Conservation (phyloP, 2,329 filamentous ascomycete genomes). For the Cadophora luteo-olivacea region DNA sequence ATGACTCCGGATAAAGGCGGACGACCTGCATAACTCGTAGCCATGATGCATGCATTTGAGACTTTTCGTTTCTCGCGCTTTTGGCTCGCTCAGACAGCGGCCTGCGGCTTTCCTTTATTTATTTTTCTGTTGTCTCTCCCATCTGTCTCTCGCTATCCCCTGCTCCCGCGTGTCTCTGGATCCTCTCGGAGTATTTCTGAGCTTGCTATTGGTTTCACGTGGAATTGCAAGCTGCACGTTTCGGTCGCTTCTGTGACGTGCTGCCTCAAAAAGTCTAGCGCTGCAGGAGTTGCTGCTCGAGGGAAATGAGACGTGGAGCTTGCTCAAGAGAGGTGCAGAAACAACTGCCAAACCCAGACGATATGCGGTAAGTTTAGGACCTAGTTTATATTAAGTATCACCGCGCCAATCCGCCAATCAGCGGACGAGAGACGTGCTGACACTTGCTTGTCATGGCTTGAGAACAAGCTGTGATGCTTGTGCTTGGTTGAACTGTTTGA, state of each 20-base stretch:
- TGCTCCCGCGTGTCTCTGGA: constrained; percentile 10
- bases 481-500: constrained; percentile 1
- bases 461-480: constrained; percentile 1
- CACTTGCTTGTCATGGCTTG: constrained; percentile 9
- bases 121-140: background rate
- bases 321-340: constrained; percentile 23
- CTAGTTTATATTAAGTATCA: constrained; percentile 21
- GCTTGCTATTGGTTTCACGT: constrained; percentile 10
- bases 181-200: constrained; percentile 13
- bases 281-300: background rate
- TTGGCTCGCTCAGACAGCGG: background rate
- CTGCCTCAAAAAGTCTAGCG: constrained; percentile 25
- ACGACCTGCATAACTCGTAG: background rate
- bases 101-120: background rate
- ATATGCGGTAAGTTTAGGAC: constrained; percentile 24
- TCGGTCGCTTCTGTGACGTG: constrained; percentile 11
- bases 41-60: background rate
- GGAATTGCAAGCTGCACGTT: constrained; percentile 10
- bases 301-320: constrained; percentile 29
- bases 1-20: background rate
- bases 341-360: constrained; percentile 22
- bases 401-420: constrained; percentile 30
- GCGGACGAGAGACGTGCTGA: background rate
- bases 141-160: constrained; percentile 5
- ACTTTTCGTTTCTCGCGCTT: background rate